phyloP scores from a whole-genome alignment of 306 rosid genomes.

The Lathyrus aphaca region DNA sequence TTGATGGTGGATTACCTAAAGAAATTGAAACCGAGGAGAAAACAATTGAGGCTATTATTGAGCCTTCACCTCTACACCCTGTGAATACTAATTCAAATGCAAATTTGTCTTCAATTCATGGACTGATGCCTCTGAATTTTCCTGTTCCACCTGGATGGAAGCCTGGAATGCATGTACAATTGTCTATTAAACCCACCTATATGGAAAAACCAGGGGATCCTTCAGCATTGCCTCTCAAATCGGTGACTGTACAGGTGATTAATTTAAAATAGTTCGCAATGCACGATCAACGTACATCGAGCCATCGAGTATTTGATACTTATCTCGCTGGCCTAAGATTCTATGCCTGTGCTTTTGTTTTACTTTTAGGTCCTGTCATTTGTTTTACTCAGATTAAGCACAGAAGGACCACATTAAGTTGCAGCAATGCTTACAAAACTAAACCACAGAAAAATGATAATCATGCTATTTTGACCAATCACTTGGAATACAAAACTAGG shows the following conservation, averaged over 20 bases:
- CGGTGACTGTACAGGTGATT: slow-evolving; percentile 3
- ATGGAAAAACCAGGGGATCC: slow-evolving; percentile 97
- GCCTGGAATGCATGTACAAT: slow-evolving; percentile 87
- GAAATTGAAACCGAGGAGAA: slow-evolving; percentile 60
- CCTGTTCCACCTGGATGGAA: slow-evolving; percentile 91
- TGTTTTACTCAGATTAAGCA: neutral
- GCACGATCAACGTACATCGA: neutral
- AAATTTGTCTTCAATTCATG: slow-evolving; percentile 65
- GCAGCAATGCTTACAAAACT: neutral
- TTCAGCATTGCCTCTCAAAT: slow-evolving; percentile 64
- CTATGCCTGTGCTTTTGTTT: neutral
- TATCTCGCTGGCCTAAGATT: neutral
- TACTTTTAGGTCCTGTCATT: neutral
- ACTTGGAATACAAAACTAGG: slow-evolving; percentile 12
- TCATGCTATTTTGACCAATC: slow-evolving; percentile 6
- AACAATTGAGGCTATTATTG: slow-evolving; percentile 67
- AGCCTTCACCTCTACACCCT: slow-evolving; percentile 54
- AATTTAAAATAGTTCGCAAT: too few relatives aligned
- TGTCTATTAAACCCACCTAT: slow-evolving; percentile 84
- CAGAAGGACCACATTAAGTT: neutral
- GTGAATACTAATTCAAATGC: slow-evolving; percentile 52
- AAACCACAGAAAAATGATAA: slow-evolving; percentile 5
- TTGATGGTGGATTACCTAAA: slow-evolving; percentile 88
- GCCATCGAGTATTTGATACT: neutral
- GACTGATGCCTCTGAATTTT: slow-evolving; percentile 66